These are phyloP conservation scores for Pelargonium cotyledonis DNA, from an alignment of 441 rosid species.

Conservation along the genomic window DNA sequence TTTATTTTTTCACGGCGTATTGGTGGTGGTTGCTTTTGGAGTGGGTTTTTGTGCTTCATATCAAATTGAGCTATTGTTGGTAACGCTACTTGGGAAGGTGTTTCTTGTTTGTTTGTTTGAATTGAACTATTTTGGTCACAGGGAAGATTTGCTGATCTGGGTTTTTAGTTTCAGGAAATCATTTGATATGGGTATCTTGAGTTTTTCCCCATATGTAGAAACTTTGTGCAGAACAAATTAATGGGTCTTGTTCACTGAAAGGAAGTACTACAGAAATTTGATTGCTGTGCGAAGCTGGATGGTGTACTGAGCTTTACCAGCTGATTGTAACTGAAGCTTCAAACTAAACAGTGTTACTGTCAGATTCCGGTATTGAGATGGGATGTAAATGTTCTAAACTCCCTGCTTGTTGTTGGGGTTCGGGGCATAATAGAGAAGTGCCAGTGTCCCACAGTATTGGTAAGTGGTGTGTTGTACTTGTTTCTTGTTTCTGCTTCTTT, in stretches of 20 bases:
- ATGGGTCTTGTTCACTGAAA: neutral
- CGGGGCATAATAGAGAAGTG: conserved; percentile 26
- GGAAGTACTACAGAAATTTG: neutral
- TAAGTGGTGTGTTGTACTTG: conserved; percentile 21
- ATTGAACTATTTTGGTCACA: neutral
- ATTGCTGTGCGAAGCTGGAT: neutral
- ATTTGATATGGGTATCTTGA: neutral
- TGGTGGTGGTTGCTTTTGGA: too few relatives aligned
- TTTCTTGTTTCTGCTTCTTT: conserved; percentile 3
- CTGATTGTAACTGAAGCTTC: neutral
- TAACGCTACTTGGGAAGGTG: too few relatives aligned
- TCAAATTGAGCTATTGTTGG: too few relatives aligned
- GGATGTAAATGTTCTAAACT: conserved; percentile 53
- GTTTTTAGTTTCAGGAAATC: neutral
- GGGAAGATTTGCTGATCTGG: neutral
- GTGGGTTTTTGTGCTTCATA: too few relatives aligned
- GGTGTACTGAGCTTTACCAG: neutral
- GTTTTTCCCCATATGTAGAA: neutral
- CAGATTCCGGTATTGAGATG: conserved; percentile 31
- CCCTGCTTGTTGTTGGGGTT: conserved; percentile 35
- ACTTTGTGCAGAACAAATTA: neutral
- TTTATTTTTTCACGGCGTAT: too few relatives aligned
- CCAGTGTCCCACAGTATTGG: conserved; percentile 36
- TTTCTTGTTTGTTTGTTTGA: neutral
- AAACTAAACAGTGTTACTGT: neutral